Conservation (phyloP, 257 asterid genomes). For the Thymus quinquecostatus region DNA sequence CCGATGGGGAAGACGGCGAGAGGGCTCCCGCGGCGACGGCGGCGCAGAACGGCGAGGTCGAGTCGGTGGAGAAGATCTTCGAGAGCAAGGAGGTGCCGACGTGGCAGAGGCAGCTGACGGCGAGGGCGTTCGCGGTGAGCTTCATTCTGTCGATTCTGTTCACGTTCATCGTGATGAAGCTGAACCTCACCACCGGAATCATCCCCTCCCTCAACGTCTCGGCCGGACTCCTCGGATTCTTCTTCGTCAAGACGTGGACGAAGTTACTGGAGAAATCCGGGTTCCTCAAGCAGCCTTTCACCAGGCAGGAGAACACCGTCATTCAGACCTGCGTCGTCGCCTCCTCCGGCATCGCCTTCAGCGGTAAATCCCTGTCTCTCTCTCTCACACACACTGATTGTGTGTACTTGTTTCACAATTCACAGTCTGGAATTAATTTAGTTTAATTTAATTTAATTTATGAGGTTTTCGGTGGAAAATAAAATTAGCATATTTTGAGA, state of each 20-base stretch:
- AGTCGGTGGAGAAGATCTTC: slow-evolving; percentile 67
- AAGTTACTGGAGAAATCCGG: slow-evolving; percentile 72
- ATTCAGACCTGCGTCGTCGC: slow-evolving; percentile 98
- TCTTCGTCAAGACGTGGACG: slow-evolving; percentile 87
- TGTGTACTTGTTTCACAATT: not conserved
- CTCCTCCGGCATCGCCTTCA: slow-evolving; percentile 90
- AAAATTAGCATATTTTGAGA: too few relatives aligned
- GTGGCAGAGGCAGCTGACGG: slow-evolving; percentile 82
- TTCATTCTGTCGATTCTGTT: slow-evolving; percentile 65
- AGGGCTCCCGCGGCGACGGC: not conserved
- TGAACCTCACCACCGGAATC: slow-evolving; percentile 87
- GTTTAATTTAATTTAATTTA: too few relatives aligned
- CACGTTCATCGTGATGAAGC: slow-evolving; percentile 92
- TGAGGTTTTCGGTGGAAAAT: too few relatives aligned
- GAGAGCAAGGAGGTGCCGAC: slow-evolving; percentile 80
- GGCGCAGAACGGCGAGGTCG: slow-evolving; percentile 28
- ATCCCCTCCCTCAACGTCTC: slow-evolving; percentile 93
- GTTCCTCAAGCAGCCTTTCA: slow-evolving; percentile 72
- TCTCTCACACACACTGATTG: too few relatives aligned
- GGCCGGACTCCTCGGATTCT: slow-evolving; percentile 91
- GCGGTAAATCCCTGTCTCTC: slow-evolving; percentile 49
- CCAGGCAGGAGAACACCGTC: slow-evolving; percentile 91
- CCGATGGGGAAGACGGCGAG: slow-evolving; percentile 39
- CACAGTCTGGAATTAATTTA: not conserved
- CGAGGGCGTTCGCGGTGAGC: slow-evolving; percentile 76